These are phyloP conservation scores for Neoboletus subvelutipes DNA, from an alignment of 768 basidiomycete genomes.

Conservation along the genomic window DNA sequence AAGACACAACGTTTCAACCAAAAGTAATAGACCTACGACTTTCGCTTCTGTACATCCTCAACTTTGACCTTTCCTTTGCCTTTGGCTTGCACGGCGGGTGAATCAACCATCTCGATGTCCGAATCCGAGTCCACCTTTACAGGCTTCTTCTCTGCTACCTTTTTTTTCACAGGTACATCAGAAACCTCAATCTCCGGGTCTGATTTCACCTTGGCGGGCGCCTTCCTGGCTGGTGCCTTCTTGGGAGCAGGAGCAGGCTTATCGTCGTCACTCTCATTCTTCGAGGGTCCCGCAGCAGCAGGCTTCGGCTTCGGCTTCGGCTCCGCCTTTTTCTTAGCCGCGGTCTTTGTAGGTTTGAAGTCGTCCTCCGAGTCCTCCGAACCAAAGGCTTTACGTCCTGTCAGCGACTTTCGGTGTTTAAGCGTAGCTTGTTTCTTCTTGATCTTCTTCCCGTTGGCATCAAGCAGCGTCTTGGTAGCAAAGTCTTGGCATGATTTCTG, in stretches of 20 bases:
- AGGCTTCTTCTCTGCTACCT: conserved; percentile 20
- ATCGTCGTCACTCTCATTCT: conserved; percentile 45
- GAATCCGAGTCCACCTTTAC: conserved; percentile 38
- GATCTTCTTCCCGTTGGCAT: conserved; percentile 50
- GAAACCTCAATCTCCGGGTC: conserved; percentile 42
- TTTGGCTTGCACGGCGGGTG: conserved; percentile 30
- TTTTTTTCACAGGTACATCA: conserved; percentile 23
- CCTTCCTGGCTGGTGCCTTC: conserved; percentile 34
- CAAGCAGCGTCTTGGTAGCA: conserved; percentile 44
- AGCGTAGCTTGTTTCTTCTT: conserved; percentile 58
- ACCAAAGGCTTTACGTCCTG: conserved; percentile 38
- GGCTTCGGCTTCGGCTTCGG: conserved; percentile 25
- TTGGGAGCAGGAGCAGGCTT: conserved; percentile 28
- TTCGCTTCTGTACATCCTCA: conserved; percentile 52
- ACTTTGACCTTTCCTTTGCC: conserved; percentile 47
- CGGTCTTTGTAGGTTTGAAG: conserved; percentile 52
- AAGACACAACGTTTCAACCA: conserved; percentile 7
- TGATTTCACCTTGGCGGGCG: conserved; percentile 34
- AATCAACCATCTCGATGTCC: conserved; percentile 34
- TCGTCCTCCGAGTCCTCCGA: conserved; percentile 51
- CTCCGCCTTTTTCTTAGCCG: conserved; percentile 39
- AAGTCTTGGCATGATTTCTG: conserved; percentile 45
- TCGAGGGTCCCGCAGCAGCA: conserved; percentile 41
- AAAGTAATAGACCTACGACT: conserved; percentile 48
- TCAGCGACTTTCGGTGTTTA: conserved; percentile 51